phyloP scores from a whole-genome alignment of 495 filamentous ascomycete species.

The Penicillium egyptiacum region DNA sequence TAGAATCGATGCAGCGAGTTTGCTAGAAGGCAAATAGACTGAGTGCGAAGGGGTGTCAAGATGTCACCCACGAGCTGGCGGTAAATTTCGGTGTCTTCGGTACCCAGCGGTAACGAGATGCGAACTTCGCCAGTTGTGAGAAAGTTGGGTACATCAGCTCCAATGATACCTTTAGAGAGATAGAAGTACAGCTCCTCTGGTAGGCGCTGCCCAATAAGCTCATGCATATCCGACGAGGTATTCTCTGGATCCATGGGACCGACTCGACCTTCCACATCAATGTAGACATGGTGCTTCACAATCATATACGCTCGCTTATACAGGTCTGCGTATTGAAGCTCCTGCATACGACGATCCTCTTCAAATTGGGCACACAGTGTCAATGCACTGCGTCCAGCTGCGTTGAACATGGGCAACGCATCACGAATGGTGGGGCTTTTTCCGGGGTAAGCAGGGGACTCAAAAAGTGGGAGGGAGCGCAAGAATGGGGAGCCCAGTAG shows the following conservation, averaged over 20 bases:
- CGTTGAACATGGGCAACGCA: slow-evolving; percentile 69
- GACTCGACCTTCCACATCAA: slow-evolving; percentile 72
- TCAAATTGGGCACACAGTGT: slow-evolving; percentile 66
- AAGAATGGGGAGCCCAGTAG: slow-evolving; percentile 83
- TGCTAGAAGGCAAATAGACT: slow-evolving; percentile 72
- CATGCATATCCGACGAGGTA: slow-evolving; percentile 77
- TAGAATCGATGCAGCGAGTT: slow-evolving; percentile 79
- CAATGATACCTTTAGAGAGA: slow-evolving; percentile 76
- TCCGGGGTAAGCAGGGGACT: slow-evolving; percentile 49
- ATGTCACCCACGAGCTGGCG: slow-evolving; percentile 70
- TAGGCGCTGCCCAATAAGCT: slow-evolving; percentile 84
- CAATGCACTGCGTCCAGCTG: slow-evolving; percentile 60
- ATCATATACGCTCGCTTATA: slow-evolving; percentile 81
- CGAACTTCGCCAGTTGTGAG: slow-evolving; percentile 73
- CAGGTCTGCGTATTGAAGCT: slow-evolving; percentile 75
- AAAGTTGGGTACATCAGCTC: slow-evolving; percentile 76
- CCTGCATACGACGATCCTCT: slow-evolving; percentile 66
- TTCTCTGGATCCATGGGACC: slow-evolving; percentile 66
- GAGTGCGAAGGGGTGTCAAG: slow-evolving; percentile 68
- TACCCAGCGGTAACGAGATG: slow-evolving; percentile 76
- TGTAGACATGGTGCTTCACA: slow-evolving; percentile 81
- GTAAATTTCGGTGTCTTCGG: slow-evolving; percentile 77
- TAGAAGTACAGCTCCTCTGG: slow-evolving; percentile 93
- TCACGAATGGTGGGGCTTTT: slow-evolving; percentile 59
- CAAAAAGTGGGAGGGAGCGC: slow-evolving; percentile 71